These are phyloP conservation scores for Aspergillus sparsus DNA, from an alignment of 495 filamentous ascomycete species.

Conservation along the genomic window DNA sequence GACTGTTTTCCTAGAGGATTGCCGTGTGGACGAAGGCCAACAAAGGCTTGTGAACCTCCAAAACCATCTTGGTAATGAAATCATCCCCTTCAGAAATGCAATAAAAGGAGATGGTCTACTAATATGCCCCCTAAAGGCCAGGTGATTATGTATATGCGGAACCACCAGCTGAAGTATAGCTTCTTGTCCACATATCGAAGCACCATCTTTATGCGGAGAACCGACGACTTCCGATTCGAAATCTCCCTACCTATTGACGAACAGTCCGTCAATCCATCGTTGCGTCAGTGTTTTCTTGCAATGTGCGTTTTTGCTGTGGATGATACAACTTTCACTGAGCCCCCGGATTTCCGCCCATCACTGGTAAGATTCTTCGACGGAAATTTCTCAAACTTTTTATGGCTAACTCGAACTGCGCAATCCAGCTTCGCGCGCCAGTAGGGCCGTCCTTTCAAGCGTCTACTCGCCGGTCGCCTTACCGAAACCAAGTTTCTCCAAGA, in stretches of 20 bases:
- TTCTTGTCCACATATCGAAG: background rate
- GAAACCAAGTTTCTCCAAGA: background rate
- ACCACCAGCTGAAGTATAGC: background rate
- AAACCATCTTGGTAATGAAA: background rate
- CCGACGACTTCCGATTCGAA: background rate
- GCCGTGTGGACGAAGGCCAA: background rate
- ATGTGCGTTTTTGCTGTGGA: background rate
- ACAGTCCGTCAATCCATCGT: background rate
- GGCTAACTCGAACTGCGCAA: background rate
- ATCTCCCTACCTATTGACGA: slow-evolving; percentile 1
- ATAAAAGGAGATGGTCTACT: background rate
- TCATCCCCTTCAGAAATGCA: background rate
- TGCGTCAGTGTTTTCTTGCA: slow-evolving; percentile 1
- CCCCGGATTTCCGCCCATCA: background rate
- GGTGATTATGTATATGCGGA: background rate
- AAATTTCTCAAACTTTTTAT: background rate
- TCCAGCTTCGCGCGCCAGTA: background rate
- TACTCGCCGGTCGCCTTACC: background rate
- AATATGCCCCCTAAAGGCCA: background rate
- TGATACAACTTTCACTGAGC: background rate
- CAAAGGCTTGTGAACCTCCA: background rate
- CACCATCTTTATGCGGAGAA: background rate
- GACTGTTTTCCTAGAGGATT: slow-evolving; percentile 1
- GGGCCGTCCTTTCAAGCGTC: background rate
- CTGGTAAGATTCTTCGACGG: background rate